phyloP scores from a whole-genome alignment of 768 basidiomycete species.

The Boletus patriciae region DNA sequence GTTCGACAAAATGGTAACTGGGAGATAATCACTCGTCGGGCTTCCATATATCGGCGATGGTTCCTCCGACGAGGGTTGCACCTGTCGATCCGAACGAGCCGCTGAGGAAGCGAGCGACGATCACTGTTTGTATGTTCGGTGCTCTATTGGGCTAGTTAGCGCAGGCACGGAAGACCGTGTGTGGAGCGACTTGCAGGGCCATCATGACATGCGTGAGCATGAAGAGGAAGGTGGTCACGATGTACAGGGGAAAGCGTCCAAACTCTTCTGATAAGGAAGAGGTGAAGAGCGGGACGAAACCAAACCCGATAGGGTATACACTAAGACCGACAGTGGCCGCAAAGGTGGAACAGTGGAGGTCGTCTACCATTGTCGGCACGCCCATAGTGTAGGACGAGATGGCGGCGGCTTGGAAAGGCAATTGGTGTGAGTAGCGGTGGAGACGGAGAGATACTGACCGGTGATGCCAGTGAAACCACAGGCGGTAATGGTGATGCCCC shows the following conservation, averaged over 20 bases:
- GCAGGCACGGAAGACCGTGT: not conserved
- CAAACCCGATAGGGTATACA: slow-evolving; percentile 62
- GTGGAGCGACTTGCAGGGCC: slow-evolving; percentile 26
- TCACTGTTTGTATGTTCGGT: slow-evolving; percentile 57
- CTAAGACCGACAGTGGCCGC: slow-evolving; percentile 50
- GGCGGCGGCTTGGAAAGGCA: slow-evolving; percentile 41
- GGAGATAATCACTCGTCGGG: slow-evolving; percentile 50
- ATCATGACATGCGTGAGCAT: slow-evolving; percentile 48
- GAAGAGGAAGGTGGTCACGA: slow-evolving; percentile 51
- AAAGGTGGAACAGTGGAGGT: slow-evolving; percentile 45
- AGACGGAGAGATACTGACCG: slow-evolving; percentile 21
- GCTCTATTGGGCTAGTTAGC: slow-evolving; percentile 29
- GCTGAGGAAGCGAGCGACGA: slow-evolving; percentile 61
- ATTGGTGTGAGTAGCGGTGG: not conserved
- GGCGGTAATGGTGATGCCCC: slow-evolving; percentile 38
- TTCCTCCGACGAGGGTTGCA: slow-evolving; percentile 74
- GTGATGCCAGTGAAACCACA: slow-evolving; percentile 36
- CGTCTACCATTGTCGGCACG: slow-evolving; percentile 51
- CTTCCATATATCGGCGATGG: slow-evolving; percentile 67
- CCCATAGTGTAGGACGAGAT: slow-evolving; percentile 57
- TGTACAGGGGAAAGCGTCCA: slow-evolving; percentile 60
- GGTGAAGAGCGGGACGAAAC: slow-evolving; percentile 59
- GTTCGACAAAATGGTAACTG: not conserved
- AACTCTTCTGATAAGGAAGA: slow-evolving; percentile 75
- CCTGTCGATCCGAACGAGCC: slow-evolving; percentile 70